Evolutionary conservation across 805 yeast species (phyloP).

Genomic region (Myxozyma udenii): DNA sequence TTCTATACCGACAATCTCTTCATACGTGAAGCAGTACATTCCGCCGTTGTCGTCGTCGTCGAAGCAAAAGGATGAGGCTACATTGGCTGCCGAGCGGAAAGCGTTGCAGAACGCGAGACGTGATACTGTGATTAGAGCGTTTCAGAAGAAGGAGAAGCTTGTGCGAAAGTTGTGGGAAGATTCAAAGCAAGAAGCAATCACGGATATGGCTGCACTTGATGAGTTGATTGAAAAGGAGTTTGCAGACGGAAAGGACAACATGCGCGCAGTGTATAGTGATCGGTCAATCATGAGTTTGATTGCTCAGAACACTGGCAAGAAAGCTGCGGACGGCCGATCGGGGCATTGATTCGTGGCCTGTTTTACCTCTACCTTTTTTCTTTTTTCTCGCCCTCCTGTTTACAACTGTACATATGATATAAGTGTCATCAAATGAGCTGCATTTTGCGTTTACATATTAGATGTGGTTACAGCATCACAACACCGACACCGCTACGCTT

Average conservation of each 20-base stretch:
- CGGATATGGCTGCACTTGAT: neutral
- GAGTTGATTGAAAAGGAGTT: conserved; percentile 3
- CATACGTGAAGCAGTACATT: conserved; percentile 12
- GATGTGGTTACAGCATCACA: conserved; percentile 60
- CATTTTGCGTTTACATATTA: too few relatives aligned
- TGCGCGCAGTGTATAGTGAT: neutral
- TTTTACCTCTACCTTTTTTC: too few relatives aligned
- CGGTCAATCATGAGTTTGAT: neutral
- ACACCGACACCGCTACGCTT: conserved; percentile 83
- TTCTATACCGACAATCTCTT: conserved; percentile 16
- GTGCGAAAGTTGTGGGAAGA: conserved; percentile 3
- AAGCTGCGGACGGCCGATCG: too few relatives aligned
- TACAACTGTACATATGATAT: too few relatives aligned
- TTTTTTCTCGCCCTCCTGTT: too few relatives aligned
- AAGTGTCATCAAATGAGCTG: too few relatives aligned
- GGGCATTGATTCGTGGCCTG: too few relatives aligned
- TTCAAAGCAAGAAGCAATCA: neutral
- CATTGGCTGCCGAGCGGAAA: too few relatives aligned
- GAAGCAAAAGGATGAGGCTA: neutral
- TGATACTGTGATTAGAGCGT: neutral
- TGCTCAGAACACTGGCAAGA: neutral
- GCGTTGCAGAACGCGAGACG: neutral
- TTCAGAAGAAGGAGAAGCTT: neutral
- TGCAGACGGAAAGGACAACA: conserved; percentile 4
- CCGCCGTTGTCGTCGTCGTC: neutral